Percentiles rank a stretch among this genome's conserved stretches.
These are phyloP conservation scores for Udeniomyces megalosporus DNA, from an alignment of 768 basidiomycete genomes.

Conservation along the genomic window DNA sequence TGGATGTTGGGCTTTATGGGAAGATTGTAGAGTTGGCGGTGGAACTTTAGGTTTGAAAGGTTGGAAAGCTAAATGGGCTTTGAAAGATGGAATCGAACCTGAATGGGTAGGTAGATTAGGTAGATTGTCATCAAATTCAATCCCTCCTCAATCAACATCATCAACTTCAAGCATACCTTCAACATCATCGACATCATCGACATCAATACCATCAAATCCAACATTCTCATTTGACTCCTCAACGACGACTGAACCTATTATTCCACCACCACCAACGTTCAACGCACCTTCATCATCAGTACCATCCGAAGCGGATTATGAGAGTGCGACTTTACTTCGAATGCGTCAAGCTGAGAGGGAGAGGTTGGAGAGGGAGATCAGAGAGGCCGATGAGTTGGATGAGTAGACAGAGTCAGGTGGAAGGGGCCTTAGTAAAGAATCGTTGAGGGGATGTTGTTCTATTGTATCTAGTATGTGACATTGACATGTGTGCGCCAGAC, in stretches of 20 bases:
- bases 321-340: slow-evolving; percentile 61
- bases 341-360: slow-evolving; percentile 66
- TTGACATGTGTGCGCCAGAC: too few relatives aligned
- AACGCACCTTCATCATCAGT: neutral
- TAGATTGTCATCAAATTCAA: too few relatives aligned
- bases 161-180: neutral
- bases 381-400: slow-evolving; percentile 33
- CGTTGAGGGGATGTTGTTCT: too few relatives aligned
- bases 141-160: neutral
- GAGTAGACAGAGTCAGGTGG: neutral
- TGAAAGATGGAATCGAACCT: neutral
- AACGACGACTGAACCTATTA: neutral
- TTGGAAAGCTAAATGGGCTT: slow-evolving; percentile 15
- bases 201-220: neutral
- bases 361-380: slow-evolving; percentile 39
- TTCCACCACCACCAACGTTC: neutral
- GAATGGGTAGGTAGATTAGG: slow-evolving; percentile 10
- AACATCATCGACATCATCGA: neutral
- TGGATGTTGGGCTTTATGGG: slow-evolving; percentile 14
- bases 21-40: slow-evolving; percentile 5
- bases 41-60: neutral
- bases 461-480: too few relatives aligned
- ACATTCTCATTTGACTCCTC: slow-evolving; percentile 8
- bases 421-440: too few relatives aligned
- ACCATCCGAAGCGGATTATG: slow-evolving; percentile 47